Percentiles rank a stretch among this genome's conserved stretches.
Conservation (phyloP, 1,284 basidiomycete genomes). For the Pterulicium gracile region DNA sequence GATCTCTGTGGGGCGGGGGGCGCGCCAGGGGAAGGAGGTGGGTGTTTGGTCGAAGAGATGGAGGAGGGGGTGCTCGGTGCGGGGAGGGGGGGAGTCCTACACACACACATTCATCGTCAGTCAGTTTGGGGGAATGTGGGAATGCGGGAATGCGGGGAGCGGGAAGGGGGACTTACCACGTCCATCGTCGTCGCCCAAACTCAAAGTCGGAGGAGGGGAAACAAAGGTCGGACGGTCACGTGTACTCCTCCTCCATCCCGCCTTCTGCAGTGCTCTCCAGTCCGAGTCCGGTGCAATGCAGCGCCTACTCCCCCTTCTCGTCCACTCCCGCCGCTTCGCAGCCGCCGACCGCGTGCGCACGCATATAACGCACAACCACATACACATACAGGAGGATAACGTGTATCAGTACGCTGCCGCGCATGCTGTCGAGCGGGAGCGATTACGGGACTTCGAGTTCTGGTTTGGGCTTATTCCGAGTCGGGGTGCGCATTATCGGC, state of each 20-base stretch:
- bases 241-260: no score
- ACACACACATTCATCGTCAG: no score
- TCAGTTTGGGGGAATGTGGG: no score
- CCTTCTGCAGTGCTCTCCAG: background rate
- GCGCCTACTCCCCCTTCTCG: background rate
- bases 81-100: no score
- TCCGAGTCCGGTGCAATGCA: background rate
- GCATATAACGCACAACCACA: background rate
- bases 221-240: background rate
- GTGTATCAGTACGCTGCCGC: background rate
- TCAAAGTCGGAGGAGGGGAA: no score
- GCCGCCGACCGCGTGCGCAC: background rate
- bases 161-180: background rate
- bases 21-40: conserved; percentile 39
- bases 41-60: conserved; percentile 29
- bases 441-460: background rate
- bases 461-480: background rate
- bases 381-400: background rate
- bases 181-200: no score
- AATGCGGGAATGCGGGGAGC: no score
- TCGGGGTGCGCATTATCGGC: no score
- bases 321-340: background rate
- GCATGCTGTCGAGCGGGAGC: background rate
- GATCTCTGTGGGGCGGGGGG: conserved; percentile 37
- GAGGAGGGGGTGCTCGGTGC: no score